Percentiles rank a stretch among this genome's conserved stretches.
These are phyloP conservation scores for Neurospora sp. DNA, from an alignment of 2,329 filamentous ascomycete genomes.

Conservation along the genomic window DNA sequence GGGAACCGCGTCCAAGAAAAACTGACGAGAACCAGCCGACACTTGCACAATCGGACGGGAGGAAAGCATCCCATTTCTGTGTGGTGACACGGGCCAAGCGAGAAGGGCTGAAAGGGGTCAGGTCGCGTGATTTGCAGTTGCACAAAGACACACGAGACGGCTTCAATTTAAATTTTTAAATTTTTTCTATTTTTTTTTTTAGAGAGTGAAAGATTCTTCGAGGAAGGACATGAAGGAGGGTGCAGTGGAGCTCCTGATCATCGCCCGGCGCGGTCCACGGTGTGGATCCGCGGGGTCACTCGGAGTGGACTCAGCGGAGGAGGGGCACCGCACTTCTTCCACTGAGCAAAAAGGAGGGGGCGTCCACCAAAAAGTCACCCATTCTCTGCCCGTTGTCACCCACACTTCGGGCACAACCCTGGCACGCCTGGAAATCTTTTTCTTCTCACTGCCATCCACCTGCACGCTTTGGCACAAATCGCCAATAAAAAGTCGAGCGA, in stretches of 20 bases:
- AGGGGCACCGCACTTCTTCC: background rate
- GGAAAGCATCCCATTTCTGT: background rate
- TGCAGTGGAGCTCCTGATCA: background rate
- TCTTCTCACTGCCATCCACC: background rate
- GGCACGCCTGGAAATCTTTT: background rate
- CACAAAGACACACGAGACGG: background rate
- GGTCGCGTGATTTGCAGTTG: conserved; percentile 1
- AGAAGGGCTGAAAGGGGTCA: background rate
- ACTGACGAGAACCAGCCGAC: background rate
- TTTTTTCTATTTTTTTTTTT: background rate
- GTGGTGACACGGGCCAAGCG: background rate
- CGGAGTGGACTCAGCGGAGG: background rate
- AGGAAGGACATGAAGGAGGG: background rate
- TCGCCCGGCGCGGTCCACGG: background rate
- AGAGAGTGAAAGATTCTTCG: background rate
- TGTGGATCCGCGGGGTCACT: background rate
- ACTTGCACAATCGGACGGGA: background rate
- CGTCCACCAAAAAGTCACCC: background rate
- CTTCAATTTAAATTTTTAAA: too few species aligned
- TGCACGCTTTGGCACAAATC: background rate
- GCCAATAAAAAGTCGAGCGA: background rate
- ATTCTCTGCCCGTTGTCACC: background rate
- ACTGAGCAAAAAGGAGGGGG: background rate
- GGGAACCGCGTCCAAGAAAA: background rate
- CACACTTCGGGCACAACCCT: background rate